A percentile compares a stretch with the other conserved stretches of the same genome.
These are phyloP conservation scores for Ceratobasidium sp. DNA, from an alignment of 1,284 basidiomycete genomes.

Conservation along the genomic window DNA sequence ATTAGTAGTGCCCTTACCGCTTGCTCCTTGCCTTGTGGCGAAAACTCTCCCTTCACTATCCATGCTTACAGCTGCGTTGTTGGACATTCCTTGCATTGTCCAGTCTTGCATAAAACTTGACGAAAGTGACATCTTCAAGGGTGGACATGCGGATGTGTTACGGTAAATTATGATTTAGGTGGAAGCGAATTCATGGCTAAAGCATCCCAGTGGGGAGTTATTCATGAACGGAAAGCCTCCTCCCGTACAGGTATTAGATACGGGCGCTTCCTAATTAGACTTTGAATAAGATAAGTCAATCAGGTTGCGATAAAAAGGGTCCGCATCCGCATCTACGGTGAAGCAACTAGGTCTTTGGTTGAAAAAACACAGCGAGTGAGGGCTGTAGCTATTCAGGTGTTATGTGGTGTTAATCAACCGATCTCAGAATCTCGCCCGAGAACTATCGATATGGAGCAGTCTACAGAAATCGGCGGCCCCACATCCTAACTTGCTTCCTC, in stretches of 20 bases:
- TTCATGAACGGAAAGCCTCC: neutral
- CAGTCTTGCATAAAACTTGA: neutral
- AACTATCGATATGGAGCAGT: constrained; percentile 20
- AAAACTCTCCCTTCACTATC: too few species aligned
- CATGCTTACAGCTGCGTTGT: neutral
- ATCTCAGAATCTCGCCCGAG: constrained; percentile 24
- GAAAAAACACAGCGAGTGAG: neutral
- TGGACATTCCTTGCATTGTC: neutral
- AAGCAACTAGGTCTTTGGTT: neutral
- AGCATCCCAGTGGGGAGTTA: neutral
- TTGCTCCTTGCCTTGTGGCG: neutral
- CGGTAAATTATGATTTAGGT: neutral
- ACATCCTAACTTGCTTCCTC: constrained; percentile 17
- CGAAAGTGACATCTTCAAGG: constrained; percentile 4
- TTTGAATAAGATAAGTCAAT: too few species aligned
- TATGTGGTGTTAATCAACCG: too few species aligned
- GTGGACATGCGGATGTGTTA: constrained; percentile 30
- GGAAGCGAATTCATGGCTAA: neutral
- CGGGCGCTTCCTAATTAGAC: neutral
- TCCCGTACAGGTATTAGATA: neutral
- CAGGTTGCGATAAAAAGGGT: constrained; percentile 19
- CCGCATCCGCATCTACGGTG: neutral
- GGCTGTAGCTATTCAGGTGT: too few species aligned
- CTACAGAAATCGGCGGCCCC: neutral
- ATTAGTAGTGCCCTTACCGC: neutral